phyloP scores from a whole-genome alignment of 202 grass and related monocot genomes.

The Elaeis oleifera region DNA sequence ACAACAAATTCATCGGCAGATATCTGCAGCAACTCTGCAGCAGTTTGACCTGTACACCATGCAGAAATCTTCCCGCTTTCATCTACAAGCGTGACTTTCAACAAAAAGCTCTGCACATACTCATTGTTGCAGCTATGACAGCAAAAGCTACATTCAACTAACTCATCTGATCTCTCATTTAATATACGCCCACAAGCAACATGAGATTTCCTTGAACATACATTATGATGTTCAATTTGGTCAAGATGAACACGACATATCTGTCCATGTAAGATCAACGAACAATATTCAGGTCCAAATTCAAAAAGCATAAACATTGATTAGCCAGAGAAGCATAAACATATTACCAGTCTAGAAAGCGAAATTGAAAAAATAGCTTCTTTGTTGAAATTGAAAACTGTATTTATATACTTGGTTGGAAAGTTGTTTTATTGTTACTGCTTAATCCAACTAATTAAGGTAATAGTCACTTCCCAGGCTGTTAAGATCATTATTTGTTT shows the following conservation, averaged over 20 bases:
- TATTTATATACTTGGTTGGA: too few species aligned
- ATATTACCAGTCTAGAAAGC: too few species aligned
- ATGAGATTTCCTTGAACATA: constrained; percentile 52
- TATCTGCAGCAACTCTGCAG: constrained; percentile 85
- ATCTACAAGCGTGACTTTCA: constrained; percentile 62
- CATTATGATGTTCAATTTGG: constrained; percentile 46
- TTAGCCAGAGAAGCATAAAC: too few species aligned
- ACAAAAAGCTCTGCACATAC: constrained; percentile 49
- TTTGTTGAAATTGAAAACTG: too few species aligned
- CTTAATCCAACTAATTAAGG: too few species aligned
- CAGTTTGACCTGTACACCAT: constrained; percentile 70
- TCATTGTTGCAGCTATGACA: constrained; percentile 34
- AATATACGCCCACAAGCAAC: constrained; percentile 46
- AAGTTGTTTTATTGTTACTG: too few species aligned
- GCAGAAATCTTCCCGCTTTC: constrained; percentile 48
- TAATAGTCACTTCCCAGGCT: too few species aligned
- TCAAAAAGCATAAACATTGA: not conserved
- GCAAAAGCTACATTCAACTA: constrained; percentile 54
- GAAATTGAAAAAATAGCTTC: too few species aligned
- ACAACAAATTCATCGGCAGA: constrained; percentile 68
- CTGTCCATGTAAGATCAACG: constrained; percentile 26
- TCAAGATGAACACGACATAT: constrained; percentile 57
- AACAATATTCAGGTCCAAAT: constrained; percentile 3
- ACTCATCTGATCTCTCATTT: constrained; percentile 37
- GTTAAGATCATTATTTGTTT: too few species aligned